Conservation (phyloP, 208 protist species). For the Leishmania major region DNA sequence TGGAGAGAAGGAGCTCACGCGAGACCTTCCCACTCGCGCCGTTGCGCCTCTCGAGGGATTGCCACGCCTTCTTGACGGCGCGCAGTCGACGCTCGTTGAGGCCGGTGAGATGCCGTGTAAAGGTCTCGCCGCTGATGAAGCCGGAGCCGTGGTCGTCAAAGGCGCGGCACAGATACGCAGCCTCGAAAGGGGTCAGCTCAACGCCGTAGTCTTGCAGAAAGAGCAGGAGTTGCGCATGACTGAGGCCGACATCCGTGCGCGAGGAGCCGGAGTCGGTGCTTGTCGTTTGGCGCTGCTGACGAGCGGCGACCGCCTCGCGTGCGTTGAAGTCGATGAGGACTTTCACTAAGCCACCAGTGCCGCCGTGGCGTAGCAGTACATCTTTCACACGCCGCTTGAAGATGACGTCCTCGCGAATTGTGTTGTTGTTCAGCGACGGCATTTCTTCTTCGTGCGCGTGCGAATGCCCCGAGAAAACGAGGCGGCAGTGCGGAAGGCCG, state of each 20-base stretch:
- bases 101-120: slow-evolving; percentile 80
- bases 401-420: slow-evolving; percentile 71
- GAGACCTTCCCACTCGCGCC: slow-evolving; percentile 28
- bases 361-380: slow-evolving; percentile 43
- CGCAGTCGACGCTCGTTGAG: slow-evolving; percentile 71
- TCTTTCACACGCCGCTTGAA: slow-evolving; percentile 75
- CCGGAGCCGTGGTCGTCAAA: slow-evolving; percentile 70
- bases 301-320: slow-evolving; percentile 38
- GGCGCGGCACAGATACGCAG: slow-evolving; percentile 65
- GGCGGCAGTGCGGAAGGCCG: background rate
- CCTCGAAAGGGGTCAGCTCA: slow-evolving; percentile 50
- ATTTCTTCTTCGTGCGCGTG: slow-evolving; percentile 17
- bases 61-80: slow-evolving; percentile 72
- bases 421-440: slow-evolving; percentile 67
- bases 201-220: slow-evolving; percentile 57
- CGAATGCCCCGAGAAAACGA: background rate
- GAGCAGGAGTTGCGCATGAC: slow-evolving; percentile 51
- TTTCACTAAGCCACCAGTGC: slow-evolving; percentile 49
- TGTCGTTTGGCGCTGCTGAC: slow-evolving; percentile 23
- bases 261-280: background rate
- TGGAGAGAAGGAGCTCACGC: slow-evolving; percentile 37
- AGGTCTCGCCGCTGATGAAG: slow-evolving; percentile 57
- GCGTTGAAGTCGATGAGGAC: slow-evolving; percentile 63
- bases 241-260: slow-evolving; percentile 34
- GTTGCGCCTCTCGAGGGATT: slow-evolving; percentile 43